Base-by-base conservation (phyloP, 768 basidiomycete species). In the Flagelloscypha sp. region DNA sequence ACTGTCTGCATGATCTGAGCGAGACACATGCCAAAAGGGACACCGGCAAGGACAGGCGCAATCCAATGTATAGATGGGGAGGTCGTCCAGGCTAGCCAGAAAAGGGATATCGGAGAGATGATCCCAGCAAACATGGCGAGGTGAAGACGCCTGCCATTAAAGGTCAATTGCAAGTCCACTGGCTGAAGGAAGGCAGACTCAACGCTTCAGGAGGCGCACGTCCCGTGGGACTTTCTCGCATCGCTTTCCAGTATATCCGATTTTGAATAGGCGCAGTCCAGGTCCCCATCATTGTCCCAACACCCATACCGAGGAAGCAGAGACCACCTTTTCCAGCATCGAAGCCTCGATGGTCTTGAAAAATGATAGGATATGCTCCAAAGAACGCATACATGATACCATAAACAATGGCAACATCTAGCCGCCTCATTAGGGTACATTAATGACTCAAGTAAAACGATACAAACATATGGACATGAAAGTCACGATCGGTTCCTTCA, bases 61-160 rank as follows among this genome's bases (percentile, higher is more conserved):
- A 79, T 70, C 74, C 75, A 83, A 48, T 73, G 82, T 0, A 78
- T 55, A 1, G 59, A 57, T 1, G 73, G 72, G 27, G 59, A 60
- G 5, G 61, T 70, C 12, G 47, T 68, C 76, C 76, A 79, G 27
- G 78, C 75, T 52, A 81, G 79, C 73, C 72, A 76, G 61, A 78
- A 77, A 7, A 80, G 54, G 2, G 78, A 75, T 31, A 73, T 54
- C 1, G 79, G 79, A 20, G 72, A 51, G 28, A 74, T 49, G 2
- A 74, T 39, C 2, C 63, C 72, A 12, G 74, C 76, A 15, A 72
- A 27, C 46, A 75, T 72, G 24, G 71, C 70, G 48, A 71, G 63
- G 43, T 76, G 74, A 38, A 83, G 52, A n/a, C 78, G 68, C 15
- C 74, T 76, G 44, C 24, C 15, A 25, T 10, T 12, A 20, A 41